These are phyloP conservation scores for Bathelium albidoporum DNA, from an alignment of 495 filamentous ascomycete species.

Conservation along the genomic window DNA sequence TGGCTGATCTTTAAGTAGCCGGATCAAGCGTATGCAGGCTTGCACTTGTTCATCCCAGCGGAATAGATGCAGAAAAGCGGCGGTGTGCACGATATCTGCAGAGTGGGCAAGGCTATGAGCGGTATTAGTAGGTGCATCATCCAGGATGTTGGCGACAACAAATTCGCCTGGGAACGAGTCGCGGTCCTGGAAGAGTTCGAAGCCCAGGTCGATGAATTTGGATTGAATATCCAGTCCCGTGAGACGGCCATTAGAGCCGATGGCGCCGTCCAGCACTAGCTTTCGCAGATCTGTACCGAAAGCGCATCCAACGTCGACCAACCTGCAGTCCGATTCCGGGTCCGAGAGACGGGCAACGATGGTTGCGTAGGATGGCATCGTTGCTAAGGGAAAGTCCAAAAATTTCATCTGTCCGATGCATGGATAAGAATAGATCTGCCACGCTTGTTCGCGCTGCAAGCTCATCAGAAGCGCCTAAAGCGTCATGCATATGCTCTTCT, in stretches of 20 bases:
- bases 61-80: conserved; percentile 30
- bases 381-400: neutral
- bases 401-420: conserved; percentile 17
- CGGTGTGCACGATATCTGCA: conserved; percentile 22
- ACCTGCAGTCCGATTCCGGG: neutral
- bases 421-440: conserved; percentile 14
- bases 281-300: conserved; percentile 29
- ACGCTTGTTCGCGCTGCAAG: conserved; percentile 16
- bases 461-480: neutral
- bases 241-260: neutral
- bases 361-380: conserved; percentile 1
- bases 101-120: conserved; percentile 13
- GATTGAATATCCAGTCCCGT: conserved; percentile 22
- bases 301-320: conserved; percentile 34
- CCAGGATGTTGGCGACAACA: conserved; percentile 21
- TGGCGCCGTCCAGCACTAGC: conserved; percentile 23
- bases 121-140: neutral
- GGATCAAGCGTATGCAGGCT: conserved; percentile 1
- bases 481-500: neutral
- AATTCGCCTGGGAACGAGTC: conserved; percentile 18
- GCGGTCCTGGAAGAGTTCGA: conserved; percentile 29
- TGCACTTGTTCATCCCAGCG: conserved; percentile 24
- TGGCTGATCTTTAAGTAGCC: conserved; percentile 4
- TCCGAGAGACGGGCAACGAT: conserved; percentile 15
- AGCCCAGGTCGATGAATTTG: conserved; percentile 23